Evolutionary conservation across 495 filamentous ascomycete genomes (phyloP).

Genomic region (Amorphotheca resinae): DNA sequence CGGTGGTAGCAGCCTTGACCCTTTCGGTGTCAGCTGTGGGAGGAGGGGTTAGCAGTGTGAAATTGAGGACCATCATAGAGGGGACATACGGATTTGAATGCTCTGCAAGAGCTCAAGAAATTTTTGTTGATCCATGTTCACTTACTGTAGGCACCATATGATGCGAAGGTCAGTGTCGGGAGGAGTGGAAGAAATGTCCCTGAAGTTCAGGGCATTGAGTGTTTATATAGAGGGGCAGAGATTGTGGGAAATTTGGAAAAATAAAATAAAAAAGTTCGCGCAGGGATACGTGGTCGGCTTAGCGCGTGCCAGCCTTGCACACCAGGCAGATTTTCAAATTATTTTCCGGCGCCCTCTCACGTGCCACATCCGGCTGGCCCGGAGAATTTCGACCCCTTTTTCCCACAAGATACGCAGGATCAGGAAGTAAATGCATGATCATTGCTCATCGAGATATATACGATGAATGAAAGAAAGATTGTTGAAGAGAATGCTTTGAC

Average conservation of each 20-base stretch:
- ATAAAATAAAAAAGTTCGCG: not conserved
- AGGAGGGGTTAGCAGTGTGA: no score
- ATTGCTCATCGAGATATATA: no score
- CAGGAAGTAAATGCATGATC: no score
- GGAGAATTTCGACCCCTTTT: no score
- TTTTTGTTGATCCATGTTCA: slow-evolving; percentile 57
- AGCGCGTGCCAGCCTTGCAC: not conserved
- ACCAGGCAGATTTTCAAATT: no score
- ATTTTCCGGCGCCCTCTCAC: no score
- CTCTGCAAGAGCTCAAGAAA: slow-evolving; percentile 64
- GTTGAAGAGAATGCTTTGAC: no score
- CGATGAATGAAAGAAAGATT: no score
- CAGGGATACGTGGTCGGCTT: not conserved
- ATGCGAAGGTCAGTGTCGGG: not conserved
- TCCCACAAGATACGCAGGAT: no score
- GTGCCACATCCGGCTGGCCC: no score
- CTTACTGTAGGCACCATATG: slow-evolving; percentile 2
- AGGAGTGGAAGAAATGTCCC: not conserved
- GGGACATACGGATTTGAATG: slow-evolving; percentile 57
- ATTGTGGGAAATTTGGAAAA: not conserved
- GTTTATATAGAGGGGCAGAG: not conserved
- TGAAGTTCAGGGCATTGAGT: not conserved
- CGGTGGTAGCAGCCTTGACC: slow-evolving; percentile 81
- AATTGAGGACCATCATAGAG: not conserved
- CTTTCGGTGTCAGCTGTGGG: slow-evolving; percentile 56